A percentile compares a stretch with the other conserved stretches of the same genome.
These are phyloP conservation scores for Teratosphaeria nubilosa DNA, from an alignment of 2,329 filamentous ascomycete species.

Conservation along the genomic window DNA sequence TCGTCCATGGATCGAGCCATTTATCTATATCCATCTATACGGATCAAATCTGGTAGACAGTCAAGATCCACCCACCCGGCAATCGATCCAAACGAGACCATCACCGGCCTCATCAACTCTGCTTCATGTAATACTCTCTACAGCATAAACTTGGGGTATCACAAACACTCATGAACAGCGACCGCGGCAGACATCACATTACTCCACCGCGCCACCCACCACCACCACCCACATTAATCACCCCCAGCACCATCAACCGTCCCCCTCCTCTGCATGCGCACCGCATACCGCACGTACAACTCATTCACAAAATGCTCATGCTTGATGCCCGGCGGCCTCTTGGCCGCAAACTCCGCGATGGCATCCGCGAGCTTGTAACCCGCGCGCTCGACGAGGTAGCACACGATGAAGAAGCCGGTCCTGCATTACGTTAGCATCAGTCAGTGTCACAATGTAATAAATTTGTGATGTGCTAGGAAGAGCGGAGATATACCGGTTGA, in stretches of 20 bases:
- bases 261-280: conserved; percentile 10
- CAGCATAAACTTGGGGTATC: too few species aligned
- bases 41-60: too few species aligned
- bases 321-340: conserved; percentile 71
- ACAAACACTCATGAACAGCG: too few species aligned
- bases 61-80: too few species aligned
- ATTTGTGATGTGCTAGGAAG: background rate
- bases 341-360: conserved; percentile 63
- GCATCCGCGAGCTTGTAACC: conserved; percentile 64
- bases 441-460: too few species aligned
- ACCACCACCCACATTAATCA: background rate
- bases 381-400: conserved; percentile 77
- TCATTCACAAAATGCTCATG: conserved; percentile 84
- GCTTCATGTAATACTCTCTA: too few species aligned
- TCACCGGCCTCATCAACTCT: too few species aligned
- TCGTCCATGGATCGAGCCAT: too few species aligned
- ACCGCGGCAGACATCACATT: too few species aligned
- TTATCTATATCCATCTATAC: too few species aligned
- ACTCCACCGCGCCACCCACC: background rate
- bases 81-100: too few species aligned
- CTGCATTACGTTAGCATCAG: background rate
- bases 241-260: conserved; percentile 6
- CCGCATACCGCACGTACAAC: conserved; percentile 66
- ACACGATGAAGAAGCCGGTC: conserved; percentile 86
- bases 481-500: conserved; percentile 46